Percentiles rank a stretch among this genome's conserved stretches.
These are phyloP conservation scores for Alternaria dauci DNA, from an alignment of 2,329 filamentous ascomycete genomes.

Conservation along the genomic window DNA sequence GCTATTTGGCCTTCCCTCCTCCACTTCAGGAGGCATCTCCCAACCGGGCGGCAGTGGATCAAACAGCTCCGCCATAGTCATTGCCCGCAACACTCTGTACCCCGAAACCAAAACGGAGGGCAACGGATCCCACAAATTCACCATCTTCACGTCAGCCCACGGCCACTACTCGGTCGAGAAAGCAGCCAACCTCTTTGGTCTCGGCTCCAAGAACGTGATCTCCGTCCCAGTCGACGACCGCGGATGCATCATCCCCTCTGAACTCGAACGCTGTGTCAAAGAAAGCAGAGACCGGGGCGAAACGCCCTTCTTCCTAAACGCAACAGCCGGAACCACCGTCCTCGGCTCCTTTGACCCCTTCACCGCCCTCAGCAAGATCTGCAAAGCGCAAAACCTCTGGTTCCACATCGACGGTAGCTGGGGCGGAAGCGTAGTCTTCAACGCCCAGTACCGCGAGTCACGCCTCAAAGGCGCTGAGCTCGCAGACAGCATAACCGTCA, in stretches of 20 bases:
- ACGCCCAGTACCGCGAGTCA: conserved; percentile 61
- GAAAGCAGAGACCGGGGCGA: conserved; percentile 71
- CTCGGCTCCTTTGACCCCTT: conserved; percentile 89
- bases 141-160: conserved; percentile 86
- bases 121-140: conserved; percentile 70
- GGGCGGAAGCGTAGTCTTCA: conserved; percentile 85
- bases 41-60: conserved; percentile 84
- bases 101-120: conserved; percentile 79
- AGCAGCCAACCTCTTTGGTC: conserved; percentile 87
- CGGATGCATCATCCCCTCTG: conserved; percentile 75
- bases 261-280: conserved; percentile 69
- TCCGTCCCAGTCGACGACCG: conserved; percentile 74
- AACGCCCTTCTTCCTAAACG: conserved; percentile 93
- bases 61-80: conserved; percentile 84
- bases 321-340: conserved; percentile 94
- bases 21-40: conserved; percentile 75
- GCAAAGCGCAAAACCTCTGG: conserved; percentile 79
- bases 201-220: conserved; percentile 78
- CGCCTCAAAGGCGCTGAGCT: conserved; percentile 76
- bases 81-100: conserved; percentile 86
- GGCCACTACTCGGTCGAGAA: conserved; percentile 97
- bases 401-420: conserved; percentile 92
- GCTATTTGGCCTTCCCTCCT: conserved; percentile 63
- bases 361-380: conserved; percentile 72
- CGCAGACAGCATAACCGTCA: conserved; percentile 85